Base-by-base conservation (phyloP, 768 basidiomycete species). In the Dioszegia crocea region DNA sequence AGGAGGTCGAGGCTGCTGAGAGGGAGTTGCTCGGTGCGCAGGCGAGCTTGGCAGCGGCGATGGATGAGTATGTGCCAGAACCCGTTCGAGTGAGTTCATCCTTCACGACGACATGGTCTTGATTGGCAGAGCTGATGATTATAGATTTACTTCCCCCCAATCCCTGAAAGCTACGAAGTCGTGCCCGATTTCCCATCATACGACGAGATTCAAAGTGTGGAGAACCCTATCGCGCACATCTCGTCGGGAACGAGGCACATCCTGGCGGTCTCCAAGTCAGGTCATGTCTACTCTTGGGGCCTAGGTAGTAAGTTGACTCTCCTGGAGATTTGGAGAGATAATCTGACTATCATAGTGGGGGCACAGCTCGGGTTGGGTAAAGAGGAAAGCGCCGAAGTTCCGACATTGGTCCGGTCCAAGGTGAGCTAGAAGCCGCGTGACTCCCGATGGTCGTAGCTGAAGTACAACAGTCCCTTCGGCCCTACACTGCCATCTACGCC, bases 261-360 rank as follows among this genome's bases (percentile, higher is more conserved):
- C 62, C 64, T 80, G 11, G 80, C 79, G 26, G 74, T 80, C 4
- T 74, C 75, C 14, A 62, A 65, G 14, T 73, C 74, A 11, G 80
- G 80, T 0, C 68, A 75, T 53, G 77, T 78, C 14, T 81, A 80
- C 60, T 61, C 76, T 1, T 81, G 79, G 79, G 80, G 80, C 30
- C 65, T 76, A 51, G 79, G 79, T 16, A 64, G 77, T 78, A 58
- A 70, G 77, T 73, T 23, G 17, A 1, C n/a, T 31, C 12, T n/a
- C 9, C 33, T n/a, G 27, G 0, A 8, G 4, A 3, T 17, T 36
- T 31, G 19, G 17, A 2, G 10, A 41, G 10, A 21, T 9, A 19
- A 31, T 44, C 41, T 59, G 51, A 59, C 31, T n/a, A 26, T 9
- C 9, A 47, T 55, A 36, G 56, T 62, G 29, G 43, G 57, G 29